phyloP scores from a whole-genome alignment of 306 rosid species.

The Morella rubra region DNA sequence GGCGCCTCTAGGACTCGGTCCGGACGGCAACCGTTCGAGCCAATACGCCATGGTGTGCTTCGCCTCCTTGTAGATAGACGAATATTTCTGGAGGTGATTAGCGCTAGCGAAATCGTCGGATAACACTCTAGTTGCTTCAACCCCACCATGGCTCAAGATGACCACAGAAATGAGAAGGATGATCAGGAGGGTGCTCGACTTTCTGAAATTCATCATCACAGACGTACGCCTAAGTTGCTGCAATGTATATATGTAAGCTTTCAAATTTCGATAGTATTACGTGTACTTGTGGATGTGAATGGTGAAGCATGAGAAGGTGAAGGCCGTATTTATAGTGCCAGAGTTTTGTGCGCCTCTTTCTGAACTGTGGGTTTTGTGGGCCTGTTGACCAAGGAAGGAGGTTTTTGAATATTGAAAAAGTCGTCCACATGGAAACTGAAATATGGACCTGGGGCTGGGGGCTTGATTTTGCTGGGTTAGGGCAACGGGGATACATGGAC shows the following conservation, averaged over 20 bases:
- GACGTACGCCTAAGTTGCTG: not conserved
- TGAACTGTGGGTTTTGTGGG: not conserved
- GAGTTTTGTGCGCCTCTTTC: not conserved
- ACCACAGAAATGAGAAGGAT: constrained; percentile 7
- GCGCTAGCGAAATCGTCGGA: constrained; percentile 28
- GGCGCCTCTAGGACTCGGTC: constrained; percentile 36
- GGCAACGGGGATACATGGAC: not conserved
- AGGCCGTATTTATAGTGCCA: constrained; percentile 11
- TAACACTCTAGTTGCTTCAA: constrained; percentile 34
- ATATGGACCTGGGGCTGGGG: not conserved
- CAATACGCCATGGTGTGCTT: constrained; percentile 29
- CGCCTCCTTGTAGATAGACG: constrained; percentile 24
- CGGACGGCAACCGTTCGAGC: constrained; percentile 35
- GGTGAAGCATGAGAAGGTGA: not conserved
- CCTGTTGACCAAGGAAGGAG: constrained; percentile 30
- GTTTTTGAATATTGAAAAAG: not conserved
- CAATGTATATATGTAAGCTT: not conserved
- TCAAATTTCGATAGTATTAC: not conserved
- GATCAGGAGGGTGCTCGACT: constrained; percentile 15
- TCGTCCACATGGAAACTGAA: not conserved
- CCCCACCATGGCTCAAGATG: constrained; percentile 17
- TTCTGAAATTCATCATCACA: constrained; percentile 27
- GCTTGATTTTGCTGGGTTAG: constrained; percentile 4
- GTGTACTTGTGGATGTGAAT: not conserved
- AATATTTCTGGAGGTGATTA: constrained; percentile 28